These are phyloP conservation scores for Didymella exigua DNA, from an alignment of 2,329 filamentous ascomycete genomes.

Conservation along the genomic window DNA sequence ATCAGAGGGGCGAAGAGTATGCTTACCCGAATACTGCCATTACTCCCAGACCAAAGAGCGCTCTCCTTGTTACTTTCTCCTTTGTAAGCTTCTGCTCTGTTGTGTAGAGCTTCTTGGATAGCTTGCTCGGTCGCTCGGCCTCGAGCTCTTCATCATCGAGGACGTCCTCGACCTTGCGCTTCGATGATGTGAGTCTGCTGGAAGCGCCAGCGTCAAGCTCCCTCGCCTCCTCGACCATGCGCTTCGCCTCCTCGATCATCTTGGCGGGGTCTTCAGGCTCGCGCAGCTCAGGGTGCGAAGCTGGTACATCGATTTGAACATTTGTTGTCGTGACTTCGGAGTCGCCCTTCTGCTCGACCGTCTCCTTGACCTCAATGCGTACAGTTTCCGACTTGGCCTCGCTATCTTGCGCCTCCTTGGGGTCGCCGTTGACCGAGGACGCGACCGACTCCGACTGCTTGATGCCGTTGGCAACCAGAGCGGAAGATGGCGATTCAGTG, in stretches of 20 bases:
- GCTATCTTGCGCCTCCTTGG: constrained; percentile 29
- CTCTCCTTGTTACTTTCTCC: constrained; percentile 83
- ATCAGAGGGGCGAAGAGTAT: background rate
- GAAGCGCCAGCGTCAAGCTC: constrained; percentile 52
- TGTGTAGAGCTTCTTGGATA: constrained; percentile 66
- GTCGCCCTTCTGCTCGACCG: constrained; percentile 62
- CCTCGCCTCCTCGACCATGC: constrained; percentile 80
- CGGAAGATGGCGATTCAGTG: constrained; percentile 55
- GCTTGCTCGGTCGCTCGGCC: constrained; percentile 68
- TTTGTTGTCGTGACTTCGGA: constrained; percentile 73
- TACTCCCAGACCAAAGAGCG: constrained; percentile 82
- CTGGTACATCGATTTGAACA: constrained; percentile 77
- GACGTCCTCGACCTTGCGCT: constrained; percentile 63
- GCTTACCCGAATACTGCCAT: constrained; percentile 91
- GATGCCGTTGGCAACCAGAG: constrained; percentile 45
- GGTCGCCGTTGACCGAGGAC: constrained; percentile 49
- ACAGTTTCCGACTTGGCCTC: constrained; percentile 56
- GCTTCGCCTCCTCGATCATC: constrained; percentile 85
- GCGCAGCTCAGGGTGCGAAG: constrained; percentile 68
- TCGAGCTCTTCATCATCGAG: constrained; percentile 58
- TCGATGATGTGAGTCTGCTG: constrained; percentile 29
- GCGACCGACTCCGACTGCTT: constrained; percentile 48
- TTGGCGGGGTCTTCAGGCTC: constrained; percentile 77
- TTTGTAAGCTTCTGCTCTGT: constrained; percentile 80
- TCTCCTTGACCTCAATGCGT: constrained; percentile 72